These are phyloP conservation scores for Beauveria asiatica DNA, from an alignment of 2,329 filamentous ascomycete genomes.

Conservation along the genomic window DNA sequence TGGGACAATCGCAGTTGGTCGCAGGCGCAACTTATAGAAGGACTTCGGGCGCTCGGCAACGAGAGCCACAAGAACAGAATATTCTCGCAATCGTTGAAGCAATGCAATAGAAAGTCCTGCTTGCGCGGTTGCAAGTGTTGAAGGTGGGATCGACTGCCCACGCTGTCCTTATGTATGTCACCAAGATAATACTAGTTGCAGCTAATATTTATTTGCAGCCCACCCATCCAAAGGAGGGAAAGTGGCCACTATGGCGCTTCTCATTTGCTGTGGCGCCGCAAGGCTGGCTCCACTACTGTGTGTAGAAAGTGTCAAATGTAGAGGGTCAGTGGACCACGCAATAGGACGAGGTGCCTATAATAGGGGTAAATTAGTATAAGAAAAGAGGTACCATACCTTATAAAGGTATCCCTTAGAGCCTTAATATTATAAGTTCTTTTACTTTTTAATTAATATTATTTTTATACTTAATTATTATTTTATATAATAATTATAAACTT, in stretches of 20 bases:
- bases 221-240: not conserved
- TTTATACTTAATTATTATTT: too few species aligned
- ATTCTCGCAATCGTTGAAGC: not conserved
- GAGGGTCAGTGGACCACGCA: too few species aligned
- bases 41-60: not conserved
- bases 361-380: too few species aligned
- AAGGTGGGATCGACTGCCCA: conserved; percentile 13
- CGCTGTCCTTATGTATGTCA: conserved; percentile 17
- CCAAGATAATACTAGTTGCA: not conserved
- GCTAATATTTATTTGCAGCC: not conserved
- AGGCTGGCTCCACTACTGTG: not conserved
- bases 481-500: too few species aligned
- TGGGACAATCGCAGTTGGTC: not conserved
- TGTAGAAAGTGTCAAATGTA: too few species aligned
- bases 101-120: not conserved
- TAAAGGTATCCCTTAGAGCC: too few species aligned
- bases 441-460: too few species aligned
- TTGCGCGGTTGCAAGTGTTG: not conserved
- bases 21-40: not conserved
- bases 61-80: not conserved
- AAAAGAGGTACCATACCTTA: too few species aligned
- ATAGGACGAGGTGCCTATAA: too few species aligned
- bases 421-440: too few species aligned
- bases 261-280: conserved; percentile 3
- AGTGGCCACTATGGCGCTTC: not conserved